A percentile compares a stretch with the other conserved stretches of the same genome.
phyloP scores from a whole-genome alignment of 495 filamentous ascomycete species.

The Penicillium lividum region DNA sequence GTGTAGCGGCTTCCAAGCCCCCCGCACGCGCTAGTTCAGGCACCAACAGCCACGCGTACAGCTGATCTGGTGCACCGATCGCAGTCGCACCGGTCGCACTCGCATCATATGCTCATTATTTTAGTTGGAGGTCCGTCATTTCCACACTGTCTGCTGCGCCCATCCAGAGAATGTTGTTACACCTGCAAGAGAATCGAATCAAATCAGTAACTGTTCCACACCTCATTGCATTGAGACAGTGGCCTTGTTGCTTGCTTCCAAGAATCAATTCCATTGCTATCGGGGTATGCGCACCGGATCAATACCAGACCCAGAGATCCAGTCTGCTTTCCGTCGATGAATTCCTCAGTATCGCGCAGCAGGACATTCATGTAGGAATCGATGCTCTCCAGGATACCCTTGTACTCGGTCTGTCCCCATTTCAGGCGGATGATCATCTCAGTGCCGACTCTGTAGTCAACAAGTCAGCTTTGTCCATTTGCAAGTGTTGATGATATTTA shows the following conservation, averaged over 20 bases:
- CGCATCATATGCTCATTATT: constrained; percentile 25
- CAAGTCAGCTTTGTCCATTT: neutral
- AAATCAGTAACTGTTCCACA: constrained; percentile 25
- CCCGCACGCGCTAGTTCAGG: neutral
- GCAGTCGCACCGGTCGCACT: neutral
- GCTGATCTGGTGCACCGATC: constrained; percentile 3
- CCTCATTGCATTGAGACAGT: neutral
- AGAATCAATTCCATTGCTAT: neutral
- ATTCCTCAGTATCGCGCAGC: constrained; percentile 85
- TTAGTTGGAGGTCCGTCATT: constrained; percentile 53
- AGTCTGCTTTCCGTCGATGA: constrained; percentile 82
- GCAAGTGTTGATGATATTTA: neutral
- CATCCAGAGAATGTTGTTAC: constrained; percentile 97
- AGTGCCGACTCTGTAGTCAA: constrained; percentile 70
- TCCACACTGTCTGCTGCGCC: constrained; percentile 60
- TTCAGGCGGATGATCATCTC: constrained; percentile 90
- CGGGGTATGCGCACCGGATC: constrained; percentile 65
- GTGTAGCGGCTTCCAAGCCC: neutral
- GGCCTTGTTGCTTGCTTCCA: neutral
- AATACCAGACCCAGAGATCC: constrained; percentile 85
- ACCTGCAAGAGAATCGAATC: constrained; percentile 48
- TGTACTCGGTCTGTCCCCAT: constrained; percentile 98
- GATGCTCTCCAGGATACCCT: constrained; percentile 83
- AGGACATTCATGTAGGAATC: constrained; percentile 99
- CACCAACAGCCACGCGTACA: neutral